Base-by-base conservation (phyloP, 352 stramenopile genomes). In the Pythium graminicola region DNA sequence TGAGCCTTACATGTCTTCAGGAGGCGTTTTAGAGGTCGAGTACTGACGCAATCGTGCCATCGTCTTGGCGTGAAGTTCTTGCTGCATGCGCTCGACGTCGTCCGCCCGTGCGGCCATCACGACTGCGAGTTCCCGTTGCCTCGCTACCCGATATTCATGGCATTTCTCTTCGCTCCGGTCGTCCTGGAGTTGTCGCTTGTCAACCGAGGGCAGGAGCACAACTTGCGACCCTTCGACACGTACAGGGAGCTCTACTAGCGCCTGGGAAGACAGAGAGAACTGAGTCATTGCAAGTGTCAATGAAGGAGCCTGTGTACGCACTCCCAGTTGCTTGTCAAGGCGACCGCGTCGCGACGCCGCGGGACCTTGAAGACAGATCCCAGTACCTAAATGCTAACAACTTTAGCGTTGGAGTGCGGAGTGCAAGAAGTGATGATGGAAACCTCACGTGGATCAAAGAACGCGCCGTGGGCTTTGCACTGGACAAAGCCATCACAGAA, bases 401-500 rank as follows among this genome's bases (percentile, higher is more conserved):
- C n/a, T n/a, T n/a, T n/a, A n/a, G n/a, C n/a, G n/a, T n/a, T n/a
- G n/a, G n/a, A n/a, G n/a, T n/a, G n/a, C n/a, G n/a, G n/a, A n/a
- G n/a, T n/a, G n/a, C n/a, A n/a, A 38, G 1, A 20, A 24, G 35
- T 23, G 8, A 43, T n/a, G 28, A 17, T 6, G 14, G 13, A 47
- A 29, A 11, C 22, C 49, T 16, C 14, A 77, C 71, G 46, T 20
- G 81, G 76, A 52, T 92, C 81, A 51, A 92, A 92, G 63, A 87
- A 86, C 13, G 81, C 78, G 32, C 75, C 81, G 57, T 92, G 81
- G 2, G 67, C 76, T 51, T 92, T 92, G 71, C 81, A 92, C 52
- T 86, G 75, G 38, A 92, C 62, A 48, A 89, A 87, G 11, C 78
- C 78, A 63, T 87, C 72, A 47, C 62, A 73, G 59, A 89, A 86